Evolutionary conservation across 169 alveolate genomes (phyloP), one percentile per base, ranked within the genome.

Genomic region (Eimeria maxima): DNA sequence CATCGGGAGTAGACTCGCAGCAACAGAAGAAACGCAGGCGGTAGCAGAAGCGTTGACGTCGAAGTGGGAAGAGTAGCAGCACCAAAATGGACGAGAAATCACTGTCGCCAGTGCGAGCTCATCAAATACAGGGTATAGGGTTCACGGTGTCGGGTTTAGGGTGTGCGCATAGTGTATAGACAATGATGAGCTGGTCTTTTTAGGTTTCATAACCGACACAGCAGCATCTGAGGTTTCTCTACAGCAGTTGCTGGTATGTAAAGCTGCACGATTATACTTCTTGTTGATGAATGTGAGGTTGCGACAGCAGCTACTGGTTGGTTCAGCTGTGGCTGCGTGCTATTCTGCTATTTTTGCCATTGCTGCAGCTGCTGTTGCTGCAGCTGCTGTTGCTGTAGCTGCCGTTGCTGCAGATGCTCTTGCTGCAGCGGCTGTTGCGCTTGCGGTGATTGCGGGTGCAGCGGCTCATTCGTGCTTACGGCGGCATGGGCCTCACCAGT

Each of bases 381-480:
- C 88, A 38, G 65, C 63, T 38, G 38, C 57, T 42, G 65, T 53
- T 76, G 88, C 42, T 76, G 88, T 11, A 33, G 88, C 88, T 71
- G 83, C 50, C 16, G 60, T 53, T 53, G 60, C 60, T 53, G 60
- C 60, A 53, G 60, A 11, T 53, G 60, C 3, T 7, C 20, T 53
- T n/a, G 67, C 73, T 4, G 42, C 0, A 83, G 29, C 57, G 16
- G 45, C 38, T 83, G 47, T 74, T 83, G n/a, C 50, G 47, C 55
- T 0, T 50, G 67, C 73, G 57, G 73, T 83, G 22, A 18, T 22
- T 86, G 76, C 14, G 67, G 81, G 65, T 86, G 93, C 93, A 86
- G 93, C 93, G 93, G 18, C 93, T 86, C 57, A n/a, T 86, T 33
- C 93, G 78, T 29, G 93, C 93, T 63, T 86, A 86, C 78, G 65